Evolutionary conservation across 164 flowering plant genomes (phyloP).

Genomic region (Aristolochia fimbriata): DNA sequence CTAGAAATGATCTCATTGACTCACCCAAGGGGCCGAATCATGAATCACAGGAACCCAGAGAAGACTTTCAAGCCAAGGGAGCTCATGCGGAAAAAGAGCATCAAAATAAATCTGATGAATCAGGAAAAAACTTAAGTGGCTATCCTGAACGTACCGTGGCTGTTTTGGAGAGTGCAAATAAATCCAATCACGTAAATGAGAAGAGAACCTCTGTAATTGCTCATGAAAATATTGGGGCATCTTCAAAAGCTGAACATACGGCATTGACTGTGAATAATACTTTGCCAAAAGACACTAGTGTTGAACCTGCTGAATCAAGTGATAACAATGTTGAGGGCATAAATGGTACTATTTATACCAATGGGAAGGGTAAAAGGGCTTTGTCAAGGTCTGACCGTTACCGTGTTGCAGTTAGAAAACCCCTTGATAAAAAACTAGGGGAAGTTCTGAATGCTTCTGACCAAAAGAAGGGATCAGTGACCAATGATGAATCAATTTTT

Average conservation of each 20-base stretch:
- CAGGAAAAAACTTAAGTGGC: neutral
- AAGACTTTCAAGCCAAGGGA: neutral
- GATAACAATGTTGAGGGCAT: neutral
- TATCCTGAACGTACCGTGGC: neutral
- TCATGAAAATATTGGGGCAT: too few species aligned
- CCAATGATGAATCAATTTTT: neutral
- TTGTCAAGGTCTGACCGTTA: neutral
- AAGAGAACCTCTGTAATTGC: neutral
- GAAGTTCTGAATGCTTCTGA: neutral
- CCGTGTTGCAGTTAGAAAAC: neutral
- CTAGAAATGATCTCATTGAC: too few species aligned
- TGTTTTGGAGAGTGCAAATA: neutral
- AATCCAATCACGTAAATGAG: neutral
- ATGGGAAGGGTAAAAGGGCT: neutral
- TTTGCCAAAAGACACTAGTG: neutral
- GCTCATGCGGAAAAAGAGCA: neutral
- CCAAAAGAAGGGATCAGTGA: neutral
- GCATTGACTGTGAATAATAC: neutral
- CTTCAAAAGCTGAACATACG: neutral
- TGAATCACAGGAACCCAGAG: neutral
- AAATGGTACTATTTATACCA: neutral
- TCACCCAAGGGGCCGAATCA: too few species aligned
- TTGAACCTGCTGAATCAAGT: neutral
- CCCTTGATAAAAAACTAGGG: neutral
- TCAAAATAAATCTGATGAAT: neutral